These are phyloP conservation scores for Mallotus repandus DNA, from an alignment of 441 rosid species.

Conservation along the genomic window DNA sequence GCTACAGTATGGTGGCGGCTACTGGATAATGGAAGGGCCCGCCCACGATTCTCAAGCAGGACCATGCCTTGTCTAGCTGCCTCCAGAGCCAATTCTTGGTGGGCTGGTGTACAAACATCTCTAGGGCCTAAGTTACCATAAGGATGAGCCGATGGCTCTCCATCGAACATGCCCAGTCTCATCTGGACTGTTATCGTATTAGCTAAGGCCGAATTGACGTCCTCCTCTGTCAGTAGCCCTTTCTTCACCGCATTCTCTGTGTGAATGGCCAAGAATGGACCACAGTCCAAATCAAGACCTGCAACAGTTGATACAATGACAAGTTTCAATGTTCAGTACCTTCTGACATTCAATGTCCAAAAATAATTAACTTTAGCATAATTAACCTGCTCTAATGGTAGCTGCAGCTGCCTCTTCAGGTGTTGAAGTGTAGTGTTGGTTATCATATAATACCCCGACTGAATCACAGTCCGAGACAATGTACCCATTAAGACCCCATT, in stretches of 20 bases:
- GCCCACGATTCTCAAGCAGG: slow-evolving; percentile 61
- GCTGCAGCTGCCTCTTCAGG: slow-evolving; percentile 65
- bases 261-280: slow-evolving; percentile 73
- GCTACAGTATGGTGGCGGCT: slow-evolving; percentile 57
- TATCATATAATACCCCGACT: slow-evolving; percentile 63
- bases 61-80: slow-evolving; percentile 94
- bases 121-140: slow-evolving; percentile 66
- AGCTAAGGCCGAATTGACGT: slow-evolving; percentile 54
- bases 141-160: slow-evolving; percentile 51
- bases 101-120: slow-evolving; percentile 73
- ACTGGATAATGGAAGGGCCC: slow-evolving; percentile 59
- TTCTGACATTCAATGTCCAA: too few species aligned
- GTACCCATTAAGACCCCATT: slow-evolving; percentile 91
- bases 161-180: slow-evolving; percentile 95
- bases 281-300: slow-evolving; percentile 94
- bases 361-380: too few species aligned
- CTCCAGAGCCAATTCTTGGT: slow-evolving; percentile 74
- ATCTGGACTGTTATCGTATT: slow-evolving; percentile 79
- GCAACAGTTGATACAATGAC: slow-evolving; percentile 22
- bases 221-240: slow-evolving; percentile 51
- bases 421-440: slow-evolving; percentile 73
- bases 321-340: too few species aligned
- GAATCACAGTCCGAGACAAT: slow-evolving; percentile 93
- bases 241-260: slow-evolving; percentile 60
- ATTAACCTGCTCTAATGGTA: slow-evolving; percentile 68